These are phyloP conservation scores for Elaeis guineensis DNA, from an alignment of 176 grass and related monocot species.

Conservation along the genomic window DNA sequence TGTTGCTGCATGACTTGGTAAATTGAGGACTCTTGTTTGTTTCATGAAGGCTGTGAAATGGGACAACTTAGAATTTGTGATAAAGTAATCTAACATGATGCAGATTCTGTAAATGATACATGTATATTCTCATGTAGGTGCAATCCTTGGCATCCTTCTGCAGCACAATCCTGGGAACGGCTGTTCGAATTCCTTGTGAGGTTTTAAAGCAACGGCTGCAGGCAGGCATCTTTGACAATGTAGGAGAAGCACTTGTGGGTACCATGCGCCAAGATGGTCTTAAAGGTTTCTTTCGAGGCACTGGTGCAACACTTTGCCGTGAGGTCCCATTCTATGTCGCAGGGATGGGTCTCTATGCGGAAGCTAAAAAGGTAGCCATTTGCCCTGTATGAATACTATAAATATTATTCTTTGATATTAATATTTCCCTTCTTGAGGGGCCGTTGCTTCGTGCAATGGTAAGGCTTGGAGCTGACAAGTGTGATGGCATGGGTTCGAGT, in stretches of 20 bases:
- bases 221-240: slow-evolving; percentile 84
- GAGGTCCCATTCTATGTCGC: slow-evolving; percentile 99
- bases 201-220: slow-evolving; percentile 91
- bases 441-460: background rate
- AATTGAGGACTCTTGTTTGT: no score
- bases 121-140: slow-evolving; percentile 32
- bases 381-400: background rate
- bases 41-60: no score
- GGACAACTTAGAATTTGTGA: no score
- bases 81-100: no score
- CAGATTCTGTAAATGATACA: background rate
- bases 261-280: slow-evolving; percentile 64
- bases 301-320: slow-evolving; percentile 85
- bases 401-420: background rate
- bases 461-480: no score
- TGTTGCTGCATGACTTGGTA: no score
- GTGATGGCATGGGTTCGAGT: no score
- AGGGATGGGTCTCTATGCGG: slow-evolving; percentile 84
- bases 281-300: slow-evolving; percentile 88
- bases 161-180: slow-evolving; percentile 88
- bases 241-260: slow-evolving; percentile 92
- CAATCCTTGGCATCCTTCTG: slow-evolving; percentile 94
- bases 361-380: slow-evolving; percentile 74
- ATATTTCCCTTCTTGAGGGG: background rate
- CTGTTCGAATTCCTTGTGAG: slow-evolving; percentile 84